These are phyloP conservation scores for Mrakia blollopis DNA, from an alignment of 768 basidiomycete genomes.

Conservation along the genomic window DNA sequence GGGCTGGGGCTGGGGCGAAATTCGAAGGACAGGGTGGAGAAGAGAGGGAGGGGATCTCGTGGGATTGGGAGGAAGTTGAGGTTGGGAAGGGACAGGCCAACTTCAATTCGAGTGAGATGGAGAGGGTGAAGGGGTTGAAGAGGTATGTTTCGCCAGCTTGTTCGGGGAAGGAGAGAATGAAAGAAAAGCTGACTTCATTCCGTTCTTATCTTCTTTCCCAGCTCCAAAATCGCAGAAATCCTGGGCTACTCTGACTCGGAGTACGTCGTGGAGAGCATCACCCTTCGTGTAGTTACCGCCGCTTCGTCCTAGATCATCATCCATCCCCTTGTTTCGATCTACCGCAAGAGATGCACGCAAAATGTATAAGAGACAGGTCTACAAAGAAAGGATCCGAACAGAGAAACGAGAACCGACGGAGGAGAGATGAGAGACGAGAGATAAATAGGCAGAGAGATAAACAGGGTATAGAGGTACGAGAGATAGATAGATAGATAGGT, in stretches of 20 bases:
- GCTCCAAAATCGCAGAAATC: constrained; percentile 70
- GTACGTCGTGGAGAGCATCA: constrained; percentile 93
- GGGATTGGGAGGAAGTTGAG: constrained; percentile 71
- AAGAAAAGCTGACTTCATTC: too few species aligned
- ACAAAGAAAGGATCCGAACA: background rate
- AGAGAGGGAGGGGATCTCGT: constrained; percentile 35
- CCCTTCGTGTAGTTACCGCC: constrained; percentile 49
- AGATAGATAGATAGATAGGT: background rate
- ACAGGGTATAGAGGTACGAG: background rate
- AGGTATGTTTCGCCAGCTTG: constrained; percentile 56
- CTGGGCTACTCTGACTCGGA: constrained; percentile 94
- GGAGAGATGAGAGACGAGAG: background rate
- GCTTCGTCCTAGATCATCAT: background rate
- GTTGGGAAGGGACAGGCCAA: constrained; percentile 92
- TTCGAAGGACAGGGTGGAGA: background rate
- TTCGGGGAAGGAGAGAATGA: too few species aligned
- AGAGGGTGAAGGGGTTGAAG: constrained; percentile 78
- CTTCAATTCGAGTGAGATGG: constrained; percentile 90
- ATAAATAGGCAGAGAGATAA: background rate
- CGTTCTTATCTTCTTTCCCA: constrained; percentile 42
- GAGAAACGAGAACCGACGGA: background rate
- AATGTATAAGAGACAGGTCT: too few species aligned
- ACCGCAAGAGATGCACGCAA: background rate
- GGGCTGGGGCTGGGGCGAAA: background rate
- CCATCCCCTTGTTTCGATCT: background rate